Evolutionary conservation across 768 basidiomycete species (phyloP).

Genomic region (Pleurotus sapidus): DNA sequence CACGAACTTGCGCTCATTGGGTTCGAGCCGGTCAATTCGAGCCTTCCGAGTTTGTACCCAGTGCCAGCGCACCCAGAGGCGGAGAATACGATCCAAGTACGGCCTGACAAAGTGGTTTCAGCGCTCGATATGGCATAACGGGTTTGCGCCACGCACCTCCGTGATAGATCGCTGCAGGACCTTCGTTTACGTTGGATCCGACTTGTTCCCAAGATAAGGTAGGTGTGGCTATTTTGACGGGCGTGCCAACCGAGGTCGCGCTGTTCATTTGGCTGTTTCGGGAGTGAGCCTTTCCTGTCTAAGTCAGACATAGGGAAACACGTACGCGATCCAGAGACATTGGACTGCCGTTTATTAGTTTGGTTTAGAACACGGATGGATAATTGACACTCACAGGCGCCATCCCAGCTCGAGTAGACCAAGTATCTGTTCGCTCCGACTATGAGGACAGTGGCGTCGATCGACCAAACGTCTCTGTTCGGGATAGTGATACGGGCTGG

Average conservation of each 20-base stretch:
- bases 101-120: constrained; percentile 10
- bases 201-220: constrained; percentile 28
- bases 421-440: constrained; percentile 21
- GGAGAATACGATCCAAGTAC: constrained; percentile 28
- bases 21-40: constrained; percentile 29
- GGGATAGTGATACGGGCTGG: constrained; percentile 27
- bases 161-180: constrained; percentile 28
- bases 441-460: constrained; percentile 29
- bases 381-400: constrained; percentile 17
- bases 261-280: constrained; percentile 23
- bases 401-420: constrained; percentile 31
- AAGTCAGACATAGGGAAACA: background rate
- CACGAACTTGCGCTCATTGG: constrained; percentile 27
- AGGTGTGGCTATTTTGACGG: constrained; percentile 30
- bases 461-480: constrained; percentile 31
- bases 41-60: constrained; percentile 24
- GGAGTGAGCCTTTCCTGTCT: background rate
- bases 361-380: background rate
- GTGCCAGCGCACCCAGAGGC: constrained; percentile 30
- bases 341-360: constrained; percentile 21
- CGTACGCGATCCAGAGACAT: constrained; percentile 28
- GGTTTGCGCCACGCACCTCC: background rate
- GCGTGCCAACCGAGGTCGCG: constrained; percentile 26
- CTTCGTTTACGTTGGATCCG: constrained; percentile 31
- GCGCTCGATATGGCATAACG: background rate